Base-by-base conservation (phyloP, 2,329 filamentous ascomycete species). In the Decorospora gaudefroyi region DNA sequence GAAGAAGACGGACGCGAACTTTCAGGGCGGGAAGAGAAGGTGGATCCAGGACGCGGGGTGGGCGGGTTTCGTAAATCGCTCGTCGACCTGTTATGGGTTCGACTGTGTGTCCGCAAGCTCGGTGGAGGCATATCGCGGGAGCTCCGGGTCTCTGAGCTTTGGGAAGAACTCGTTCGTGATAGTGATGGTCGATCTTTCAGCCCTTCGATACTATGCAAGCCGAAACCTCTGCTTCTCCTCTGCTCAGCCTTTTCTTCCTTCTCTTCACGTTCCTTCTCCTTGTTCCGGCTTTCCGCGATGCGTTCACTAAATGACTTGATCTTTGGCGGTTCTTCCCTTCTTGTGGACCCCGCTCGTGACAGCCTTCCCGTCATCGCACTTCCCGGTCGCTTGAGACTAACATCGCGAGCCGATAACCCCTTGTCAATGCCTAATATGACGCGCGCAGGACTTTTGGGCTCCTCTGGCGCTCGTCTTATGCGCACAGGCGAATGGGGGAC, bases 401-500 rank as follows among this genome's bases (percentile, higher is more conserved):
- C 78, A 59, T 96, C 90, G 46, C 82, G 82, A 2, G 86, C 90
- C 58, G 79, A 86, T 23, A 91, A 74, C 1, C 90, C 90, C 67
- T 95, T 95, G 71, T 96, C 91, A 50, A 97, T 95, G 4, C 93
- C 92, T 11, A 97, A 70, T 12, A 90, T 72, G 10, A 93, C 81
- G 48, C 91, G 80, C 39, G 86, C 86, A 1, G 93, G 92, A 1
- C 91, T 96, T 17, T 79, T 82, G 23, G 83, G 84, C 10, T 81
- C 74, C 11, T 74, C 62, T 1, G 76, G 65, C 10, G 75, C 69
- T 28, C 67, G 77, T 71, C 58, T 58, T 21, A 66, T 76, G 56
- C 74, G 82, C 69, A 73, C 78, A 2, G 83, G 85, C 4, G 92
- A 87, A 0, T 90, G 82, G 1, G 90, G 90, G 10, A 97, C 87